Evolutionary conservation across 163 green algal genomes (phyloP).

Genomic region (Prototheca cutis): DNA sequence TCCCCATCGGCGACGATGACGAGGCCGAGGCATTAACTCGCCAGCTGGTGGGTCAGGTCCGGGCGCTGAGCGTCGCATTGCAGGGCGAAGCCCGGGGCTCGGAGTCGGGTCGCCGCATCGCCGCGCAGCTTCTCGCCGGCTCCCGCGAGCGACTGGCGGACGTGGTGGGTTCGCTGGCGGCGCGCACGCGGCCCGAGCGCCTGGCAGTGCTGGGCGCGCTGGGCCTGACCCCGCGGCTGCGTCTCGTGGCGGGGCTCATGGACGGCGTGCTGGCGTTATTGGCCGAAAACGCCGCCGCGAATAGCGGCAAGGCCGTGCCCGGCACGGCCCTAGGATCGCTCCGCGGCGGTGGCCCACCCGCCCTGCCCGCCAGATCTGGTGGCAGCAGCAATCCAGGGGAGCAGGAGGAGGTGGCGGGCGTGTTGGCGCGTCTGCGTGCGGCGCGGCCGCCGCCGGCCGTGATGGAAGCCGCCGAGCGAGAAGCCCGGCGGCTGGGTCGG

Average conservation of each 20-base stretch:
- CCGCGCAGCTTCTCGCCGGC: slow-evolving; percentile 11
- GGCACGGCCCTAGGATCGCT: not conserved
- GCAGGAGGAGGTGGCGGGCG: slow-evolving; percentile 31
- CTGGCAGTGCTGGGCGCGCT: slow-evolving; percentile 43
- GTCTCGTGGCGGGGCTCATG: slow-evolving; percentile 2
- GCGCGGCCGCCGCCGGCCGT: slow-evolving; percentile 47
- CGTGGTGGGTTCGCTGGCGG: slow-evolving; percentile 26
- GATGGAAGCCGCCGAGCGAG: slow-evolving; percentile 21
- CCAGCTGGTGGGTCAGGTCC: slow-evolving; percentile 9
- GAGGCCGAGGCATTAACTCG: slow-evolving; percentile 10
- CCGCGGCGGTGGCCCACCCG: not conserved
- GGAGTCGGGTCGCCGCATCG: not conserved
- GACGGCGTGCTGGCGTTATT: slow-evolving; percentile 7
- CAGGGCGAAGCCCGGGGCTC: not conserved
- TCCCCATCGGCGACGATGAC: not conserved
- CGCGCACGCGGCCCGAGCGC: slow-evolving; percentile 19
- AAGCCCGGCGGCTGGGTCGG: slow-evolving; percentile 31
- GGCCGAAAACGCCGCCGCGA: slow-evolving; percentile 6
- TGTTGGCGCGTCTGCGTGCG: slow-evolving; percentile 22
- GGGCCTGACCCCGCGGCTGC: slow-evolving; percentile 30
- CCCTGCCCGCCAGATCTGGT: too few species aligned
- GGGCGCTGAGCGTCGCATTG: not conserved
- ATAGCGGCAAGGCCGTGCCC: not conserved
- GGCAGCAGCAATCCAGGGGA: too few species aligned
- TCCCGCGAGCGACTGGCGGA: slow-evolving; percentile 20